phyloP scores from a whole-genome alignment of 345 rosid species.

The Raphanus sativus region DNA sequence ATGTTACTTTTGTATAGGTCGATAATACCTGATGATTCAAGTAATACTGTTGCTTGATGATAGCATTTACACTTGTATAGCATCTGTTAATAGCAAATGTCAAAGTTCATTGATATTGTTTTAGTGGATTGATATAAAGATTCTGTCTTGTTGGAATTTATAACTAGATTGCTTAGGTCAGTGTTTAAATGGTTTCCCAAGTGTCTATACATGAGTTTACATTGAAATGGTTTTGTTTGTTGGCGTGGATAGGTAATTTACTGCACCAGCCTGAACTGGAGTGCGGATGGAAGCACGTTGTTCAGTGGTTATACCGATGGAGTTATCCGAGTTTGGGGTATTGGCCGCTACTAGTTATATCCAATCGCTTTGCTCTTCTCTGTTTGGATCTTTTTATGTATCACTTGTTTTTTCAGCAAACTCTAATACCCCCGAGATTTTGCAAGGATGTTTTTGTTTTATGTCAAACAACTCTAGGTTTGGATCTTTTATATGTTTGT shows the following conservation, averaged over 20 bases:
- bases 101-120: background rate
- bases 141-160: background rate
- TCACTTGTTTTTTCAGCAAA: constrained; percentile 9
- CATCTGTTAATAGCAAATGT: background rate
- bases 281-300: constrained; percentile 87
- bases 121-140: background rate
- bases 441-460: constrained; percentile 26
- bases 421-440: constrained; percentile 7
- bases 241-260: constrained; percentile 59
- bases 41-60: background rate
- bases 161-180: background rate
- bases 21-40: background rate
- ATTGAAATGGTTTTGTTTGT: background rate
- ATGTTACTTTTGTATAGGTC: background rate
- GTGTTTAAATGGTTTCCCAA: background rate
- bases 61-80: background rate
- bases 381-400: background rate
- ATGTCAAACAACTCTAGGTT: constrained; percentile 21
- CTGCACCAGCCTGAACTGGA: constrained; percentile 97
- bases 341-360: constrained; percentile 62
- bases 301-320: constrained; percentile 97
- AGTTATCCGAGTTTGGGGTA: constrained; percentile 94
- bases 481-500: constrained; percentile 2
- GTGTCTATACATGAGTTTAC: background rate
- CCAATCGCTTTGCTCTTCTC: background rate